These are phyloP conservation scores for Pouteria campechiana DNA, from an alignment of 179 eudicot species.

Conservation along the genomic window DNA sequence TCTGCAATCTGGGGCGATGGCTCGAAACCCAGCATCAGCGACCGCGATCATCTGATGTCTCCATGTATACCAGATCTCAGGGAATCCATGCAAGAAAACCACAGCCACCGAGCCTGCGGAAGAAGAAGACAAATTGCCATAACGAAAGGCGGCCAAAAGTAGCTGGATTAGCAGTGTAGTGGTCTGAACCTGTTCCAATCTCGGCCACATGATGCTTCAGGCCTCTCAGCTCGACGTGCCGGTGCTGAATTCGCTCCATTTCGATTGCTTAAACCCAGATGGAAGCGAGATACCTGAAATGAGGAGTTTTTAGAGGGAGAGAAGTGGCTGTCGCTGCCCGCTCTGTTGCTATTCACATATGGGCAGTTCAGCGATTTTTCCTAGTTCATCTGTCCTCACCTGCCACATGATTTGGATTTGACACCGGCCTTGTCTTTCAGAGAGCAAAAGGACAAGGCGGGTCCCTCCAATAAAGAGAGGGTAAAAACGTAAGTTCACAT, in stretches of 20 bases:
- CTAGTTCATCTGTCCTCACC: too few relatives aligned
- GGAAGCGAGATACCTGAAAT: too few relatives aligned
- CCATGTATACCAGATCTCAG: slow-evolving; percentile 73
- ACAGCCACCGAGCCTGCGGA: slow-evolving; percentile 25
- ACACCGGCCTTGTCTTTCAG: too few relatives aligned
- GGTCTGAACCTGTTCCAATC: slow-evolving; percentile 29
- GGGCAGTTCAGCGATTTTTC: background rate
- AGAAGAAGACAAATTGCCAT: too few relatives aligned
- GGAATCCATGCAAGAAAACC: slow-evolving; percentile 54
- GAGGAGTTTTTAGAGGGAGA: background rate
- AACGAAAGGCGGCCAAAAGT: too few relatives aligned
- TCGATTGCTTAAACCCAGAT: too few relatives aligned
- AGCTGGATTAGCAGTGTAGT: too few relatives aligned
- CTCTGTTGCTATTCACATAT: background rate
- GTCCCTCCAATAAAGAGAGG: too few relatives aligned
- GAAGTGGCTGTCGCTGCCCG: background rate
- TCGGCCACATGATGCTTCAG: slow-evolving; percentile 46
- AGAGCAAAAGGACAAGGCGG: too few relatives aligned
- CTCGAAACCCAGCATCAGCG: slow-evolving; percentile 37
- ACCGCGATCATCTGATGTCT: slow-evolving; percentile 52
- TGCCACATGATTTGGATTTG: too few relatives aligned
- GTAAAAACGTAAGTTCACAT: too few relatives aligned
- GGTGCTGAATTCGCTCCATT: slow-evolving; percentile 52
- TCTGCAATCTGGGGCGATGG: slow-evolving; percentile 46
- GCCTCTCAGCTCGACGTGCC: slow-evolving; percentile 21